These are phyloP conservation scores for Vickermania spadyakhi DNA, from an alignment of 208 protist genomes.

Conservation along the genomic window DNA sequence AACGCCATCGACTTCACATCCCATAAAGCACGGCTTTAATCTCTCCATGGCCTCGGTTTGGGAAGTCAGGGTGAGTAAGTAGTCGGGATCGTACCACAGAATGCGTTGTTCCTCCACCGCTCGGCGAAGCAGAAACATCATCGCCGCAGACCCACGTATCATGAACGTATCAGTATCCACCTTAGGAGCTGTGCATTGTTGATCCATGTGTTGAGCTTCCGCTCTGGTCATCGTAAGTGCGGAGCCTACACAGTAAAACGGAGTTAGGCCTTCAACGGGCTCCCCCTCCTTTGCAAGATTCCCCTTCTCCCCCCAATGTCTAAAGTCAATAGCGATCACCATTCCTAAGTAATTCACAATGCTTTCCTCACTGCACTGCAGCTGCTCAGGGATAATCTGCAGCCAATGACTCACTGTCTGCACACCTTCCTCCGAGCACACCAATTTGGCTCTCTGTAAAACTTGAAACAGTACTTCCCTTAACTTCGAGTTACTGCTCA, in stretches of 20 bases:
- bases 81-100: slow-evolving; percentile 51
- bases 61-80: slow-evolving; percentile 22
- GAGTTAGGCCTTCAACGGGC: slow-evolving; percentile 22
- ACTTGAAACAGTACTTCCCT: not conserved
- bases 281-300: slow-evolving; percentile 18
- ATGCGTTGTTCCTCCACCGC: slow-evolving; percentile 48
- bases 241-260: slow-evolving; percentile 40
- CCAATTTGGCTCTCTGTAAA: not conserved
- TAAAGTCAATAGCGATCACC: slow-evolving; percentile 80
- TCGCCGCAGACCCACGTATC: slow-evolving; percentile 68
- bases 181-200: not conserved
- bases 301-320: slow-evolving; percentile 53
- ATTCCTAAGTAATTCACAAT: slow-evolving; percentile 71
- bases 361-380: slow-evolving; percentile 17
- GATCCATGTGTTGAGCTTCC: not conserved
- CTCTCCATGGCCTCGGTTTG: slow-evolving; percentile 20
- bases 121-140: slow-evolving; percentile 54
- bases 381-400: slow-evolving; percentile 26
- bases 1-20: slow-evolving; percentile 34
- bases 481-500: not conserved
- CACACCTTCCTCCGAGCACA: not conserved
- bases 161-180: slow-evolving; percentile 3
- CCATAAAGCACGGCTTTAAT: slow-evolving; percentile 46
- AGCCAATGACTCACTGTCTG: slow-evolving; percentile 31
- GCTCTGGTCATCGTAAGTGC: not conserved